Evolutionary conservation across 495 filamentous ascomycete genomes (phyloP), one percentile per base, ranked within the genome.

Genomic region (Penicillium roqueforti): DNA sequence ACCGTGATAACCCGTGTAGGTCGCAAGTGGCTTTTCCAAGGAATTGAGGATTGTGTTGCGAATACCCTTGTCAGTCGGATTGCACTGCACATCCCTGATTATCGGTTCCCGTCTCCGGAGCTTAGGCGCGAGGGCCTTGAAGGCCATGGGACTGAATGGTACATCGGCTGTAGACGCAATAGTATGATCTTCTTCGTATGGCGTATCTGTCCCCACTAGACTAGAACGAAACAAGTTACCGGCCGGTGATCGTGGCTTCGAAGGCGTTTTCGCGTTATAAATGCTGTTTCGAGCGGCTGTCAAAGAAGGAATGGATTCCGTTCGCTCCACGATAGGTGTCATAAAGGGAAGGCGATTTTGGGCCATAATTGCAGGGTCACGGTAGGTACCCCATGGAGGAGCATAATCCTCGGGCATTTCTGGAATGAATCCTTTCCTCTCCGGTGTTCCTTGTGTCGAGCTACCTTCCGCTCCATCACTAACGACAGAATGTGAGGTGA

Each of bases 261-360:
- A 89, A 6, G 90, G 91, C 2, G 89, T 93, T 63, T 91, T 95
- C 22, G 80, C 74, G 60, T 74, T 78, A 66, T 84, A 83, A 43
- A 69, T 78, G 72, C 59, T 81, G 75, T 44, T 83, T 69, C 62
- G 76, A 68, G 62, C 73, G 57, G 57, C 74, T 2, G 86, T 86
- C 42, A 80, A 76, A 23, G 86, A 73, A 22, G 83, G 85, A 19
- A 95, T 66, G 0, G 90, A 87, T 69, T 98, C 93, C 0, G 93
- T 98, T 59, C 87, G 87, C 67, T 98, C 93, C 6, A 92, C 89
- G 54, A 98, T 98, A 11, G 93, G 93, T 1, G 93, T 98, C 93
- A 98, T 98, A 68, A 96, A 97, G 32, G 92, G 93, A 7, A 97
- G 76, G 45, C 91, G 85, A 65, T 87, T 95, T 57, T 96, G 91